A percentile compares a stretch with the other conserved stretches of the same genome.
These are phyloP conservation scores for Lenzites betulinus DNA, from an alignment of 768 basidiomycete species.

Conservation along the genomic window DNA sequence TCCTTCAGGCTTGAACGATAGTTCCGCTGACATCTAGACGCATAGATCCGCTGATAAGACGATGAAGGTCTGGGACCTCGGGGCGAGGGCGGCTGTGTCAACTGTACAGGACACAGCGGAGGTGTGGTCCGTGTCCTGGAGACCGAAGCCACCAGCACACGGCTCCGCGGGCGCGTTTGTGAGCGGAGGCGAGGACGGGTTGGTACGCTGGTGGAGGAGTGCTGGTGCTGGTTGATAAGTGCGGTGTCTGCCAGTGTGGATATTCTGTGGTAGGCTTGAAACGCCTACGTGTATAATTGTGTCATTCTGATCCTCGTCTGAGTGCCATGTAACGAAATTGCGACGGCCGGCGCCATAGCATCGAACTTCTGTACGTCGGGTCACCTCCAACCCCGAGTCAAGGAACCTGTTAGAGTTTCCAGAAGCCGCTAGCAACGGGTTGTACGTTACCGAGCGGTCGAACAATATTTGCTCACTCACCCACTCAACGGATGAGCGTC, in stretches of 20 bases:
- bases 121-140: constrained; percentile 85
- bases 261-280: neutral
- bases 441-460: too few relatives aligned
- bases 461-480: too few relatives aligned
- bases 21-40: neutral
- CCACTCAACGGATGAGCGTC: too few relatives aligned
- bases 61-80: constrained; percentile 86
- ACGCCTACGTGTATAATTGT: neutral
- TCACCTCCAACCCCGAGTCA: too few relatives aligned
- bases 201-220: constrained; percentile 76
- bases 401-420: too few relatives aligned
- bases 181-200: constrained; percentile 74
- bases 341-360: too few relatives aligned
- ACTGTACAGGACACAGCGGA: constrained; percentile 79
- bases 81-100: constrained; percentile 70
- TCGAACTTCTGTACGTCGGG: too few relatives aligned
- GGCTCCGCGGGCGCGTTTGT: constrained; percentile 69
- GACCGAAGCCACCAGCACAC: constrained; percentile 57
- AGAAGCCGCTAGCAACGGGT: too few relatives aligned
- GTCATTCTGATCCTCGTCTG: too few relatives aligned
- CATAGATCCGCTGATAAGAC: constrained; percentile 81
- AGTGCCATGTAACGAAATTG: too few relatives aligned
- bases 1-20: too few relatives aligned
- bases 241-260: neutral
- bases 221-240: constrained; percentile 50